Evolutionary conservation across 2,329 filamentous ascomycete species (phyloP).

Genomic region (Ceratocystiopsis sp.): DNA sequence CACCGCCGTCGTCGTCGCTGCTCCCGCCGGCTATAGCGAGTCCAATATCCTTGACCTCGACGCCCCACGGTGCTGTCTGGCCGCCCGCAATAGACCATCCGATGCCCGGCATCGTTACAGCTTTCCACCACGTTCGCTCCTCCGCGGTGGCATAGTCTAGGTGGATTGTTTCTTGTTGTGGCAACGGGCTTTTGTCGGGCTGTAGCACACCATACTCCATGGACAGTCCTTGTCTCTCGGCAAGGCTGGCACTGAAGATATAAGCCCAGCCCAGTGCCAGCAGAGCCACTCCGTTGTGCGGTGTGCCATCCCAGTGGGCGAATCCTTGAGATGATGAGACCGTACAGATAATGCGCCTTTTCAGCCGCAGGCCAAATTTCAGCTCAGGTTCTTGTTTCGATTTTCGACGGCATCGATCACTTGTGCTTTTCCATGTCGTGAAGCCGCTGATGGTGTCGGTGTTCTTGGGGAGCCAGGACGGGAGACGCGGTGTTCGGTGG

Average conservation of each 20-base stretch:
- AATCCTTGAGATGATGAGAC: neutral
- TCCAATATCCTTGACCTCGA: neutral
- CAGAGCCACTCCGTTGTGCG: constrained; percentile 7
- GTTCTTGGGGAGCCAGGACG: neutral
- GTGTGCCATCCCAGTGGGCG: constrained; percentile 2
- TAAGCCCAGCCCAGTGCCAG: constrained; percentile 5
- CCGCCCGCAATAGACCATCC: constrained; percentile 1
- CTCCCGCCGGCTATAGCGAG: neutral
- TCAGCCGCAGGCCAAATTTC: neutral
- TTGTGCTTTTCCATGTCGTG: neutral
- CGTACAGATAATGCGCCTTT: neutral
- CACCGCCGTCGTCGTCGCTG: neutral
- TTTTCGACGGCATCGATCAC: neutral
- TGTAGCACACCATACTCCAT: neutral
- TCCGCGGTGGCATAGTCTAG: neutral
- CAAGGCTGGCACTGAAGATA: constrained; percentile 4
- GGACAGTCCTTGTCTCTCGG: constrained; percentile 2
- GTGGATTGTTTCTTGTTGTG: neutral
- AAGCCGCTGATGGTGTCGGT: neutral
- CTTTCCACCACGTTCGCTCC: constrained; percentile 2
- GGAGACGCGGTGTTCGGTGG: neutral
- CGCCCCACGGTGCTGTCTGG: constrained; percentile 1
- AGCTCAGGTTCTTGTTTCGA: neutral
- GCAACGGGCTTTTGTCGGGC: neutral
- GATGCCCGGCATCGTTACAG: neutral